A percentile compares a stretch with the other conserved stretches of the same genome.
Conservation (phyloP, 495 filamentous ascomycete species). For the Zalerion maritima region DNA sequence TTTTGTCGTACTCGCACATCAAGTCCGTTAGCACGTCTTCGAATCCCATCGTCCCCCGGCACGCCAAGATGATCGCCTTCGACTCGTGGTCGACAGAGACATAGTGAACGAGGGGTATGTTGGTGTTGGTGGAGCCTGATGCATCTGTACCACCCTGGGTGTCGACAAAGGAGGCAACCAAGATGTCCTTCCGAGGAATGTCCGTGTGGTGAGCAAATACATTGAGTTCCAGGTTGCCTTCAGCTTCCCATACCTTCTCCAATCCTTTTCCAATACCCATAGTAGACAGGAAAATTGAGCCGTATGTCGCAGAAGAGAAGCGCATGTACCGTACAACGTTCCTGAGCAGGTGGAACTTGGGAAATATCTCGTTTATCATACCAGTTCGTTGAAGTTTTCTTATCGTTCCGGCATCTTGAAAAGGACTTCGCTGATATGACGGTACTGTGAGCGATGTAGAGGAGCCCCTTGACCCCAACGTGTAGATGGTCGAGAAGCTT, state of each 20-base stretch:
- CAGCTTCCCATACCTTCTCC: no score
- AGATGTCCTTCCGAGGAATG: conserved; percentile 50
- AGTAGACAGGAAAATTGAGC: conserved; percentile 52
- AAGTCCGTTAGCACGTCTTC: conserved; percentile 71
- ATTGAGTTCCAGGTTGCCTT: conserved; percentile 49
- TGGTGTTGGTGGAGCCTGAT: conserved; percentile 55
- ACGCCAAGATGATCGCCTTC: conserved; percentile 60
- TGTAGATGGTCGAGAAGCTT: conserved; percentile 68
- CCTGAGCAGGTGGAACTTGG: conserved; percentile 47
- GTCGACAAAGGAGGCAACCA: conserved; percentile 64
- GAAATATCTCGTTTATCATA: conserved; percentile 48
- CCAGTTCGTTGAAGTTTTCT: conserved; percentile 41
- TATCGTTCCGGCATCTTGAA: conserved; percentile 40
- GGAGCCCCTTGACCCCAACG: conserved; percentile 48
- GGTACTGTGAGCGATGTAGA: conserved; percentile 49
- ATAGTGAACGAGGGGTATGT: conserved; percentile 66
- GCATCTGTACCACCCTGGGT: conserved; percentile 59
- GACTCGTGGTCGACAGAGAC: conserved; percentile 65
- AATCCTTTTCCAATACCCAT: conserved; percentile 50
- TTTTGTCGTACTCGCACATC: conserved; percentile 67
- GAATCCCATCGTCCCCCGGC: conserved; percentile 64
- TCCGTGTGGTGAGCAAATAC: conserved; percentile 60
- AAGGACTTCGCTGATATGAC: conserved; percentile 36
- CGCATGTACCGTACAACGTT: conserved; percentile 65
- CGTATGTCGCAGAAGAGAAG: conserved; percentile 66